Evolutionary conservation across 805 yeast species (phyloP).

Genomic region (Candida pseudoglaebosa): DNA sequence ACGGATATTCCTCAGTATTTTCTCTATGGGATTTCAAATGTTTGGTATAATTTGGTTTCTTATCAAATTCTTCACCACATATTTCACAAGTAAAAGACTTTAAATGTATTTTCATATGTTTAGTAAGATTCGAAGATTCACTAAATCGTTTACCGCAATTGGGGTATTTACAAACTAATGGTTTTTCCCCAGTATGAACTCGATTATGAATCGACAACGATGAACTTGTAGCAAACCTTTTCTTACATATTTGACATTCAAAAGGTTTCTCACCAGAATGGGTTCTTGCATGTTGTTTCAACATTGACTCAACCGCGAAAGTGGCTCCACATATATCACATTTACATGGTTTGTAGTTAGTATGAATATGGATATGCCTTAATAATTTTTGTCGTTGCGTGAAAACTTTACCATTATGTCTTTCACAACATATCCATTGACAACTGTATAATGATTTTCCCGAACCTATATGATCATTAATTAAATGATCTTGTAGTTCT

Average conservation of each 20-base stretch:
- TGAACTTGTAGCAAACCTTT: slow-evolving; percentile 76
- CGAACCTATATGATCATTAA: slow-evolving; percentile 63
- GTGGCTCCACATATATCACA: slow-evolving; percentile 66
- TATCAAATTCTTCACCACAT: slow-evolving; percentile 53
- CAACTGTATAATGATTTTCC: slow-evolving; percentile 72
- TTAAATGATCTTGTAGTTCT: slow-evolving; percentile 69
- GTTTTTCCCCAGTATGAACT: slow-evolving; percentile 88
- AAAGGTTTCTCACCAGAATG: slow-evolving; percentile 93
- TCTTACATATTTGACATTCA: slow-evolving; percentile 67
- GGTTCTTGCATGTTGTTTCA: slow-evolving; percentile 75
- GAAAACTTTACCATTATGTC: slow-evolving; percentile 57
- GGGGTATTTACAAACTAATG: slow-evolving; percentile 72
- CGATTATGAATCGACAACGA: slow-evolving; percentile 80
- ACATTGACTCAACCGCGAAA: slow-evolving; percentile 74
- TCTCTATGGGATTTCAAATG: slow-evolving; percentile 13
- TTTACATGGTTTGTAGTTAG: slow-evolving; percentile 73
- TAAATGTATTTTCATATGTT: slow-evolving; percentile 79
- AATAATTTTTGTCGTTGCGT: slow-evolving; percentile 80
- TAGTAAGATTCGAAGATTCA: slow-evolving; percentile 83
- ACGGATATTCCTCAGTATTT: not conserved
- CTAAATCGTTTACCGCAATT: slow-evolving; percentile 83
- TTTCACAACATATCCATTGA: slow-evolving; percentile 72
- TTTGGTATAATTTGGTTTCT: slow-evolving; percentile 11
- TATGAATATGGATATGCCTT: slow-evolving; percentile 86
- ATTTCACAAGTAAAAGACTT: slow-evolving; percentile 47